Base-by-base conservation (phyloP, 495 filamentous ascomycete genomes). In the Penicillium psychrofluorescens region DNA sequence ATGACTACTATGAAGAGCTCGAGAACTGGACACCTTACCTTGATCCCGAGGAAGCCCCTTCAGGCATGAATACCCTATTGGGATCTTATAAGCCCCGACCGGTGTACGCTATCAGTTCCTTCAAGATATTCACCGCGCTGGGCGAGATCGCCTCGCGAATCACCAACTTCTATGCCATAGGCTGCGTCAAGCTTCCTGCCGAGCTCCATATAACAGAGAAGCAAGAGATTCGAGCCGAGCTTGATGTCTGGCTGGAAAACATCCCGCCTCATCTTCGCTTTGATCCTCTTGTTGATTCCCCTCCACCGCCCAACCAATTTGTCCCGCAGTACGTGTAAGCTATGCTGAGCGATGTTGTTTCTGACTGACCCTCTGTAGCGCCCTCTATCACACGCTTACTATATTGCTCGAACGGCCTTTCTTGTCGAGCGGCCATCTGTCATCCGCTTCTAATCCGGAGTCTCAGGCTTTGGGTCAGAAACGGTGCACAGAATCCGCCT, bases 1-100 rank as follows among this genome's bases (percentile, higher is more conserved):
- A 63, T 8, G 66, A 70, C 35, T 49, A 43, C 8, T 59, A 47
- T 28, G 66, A 70, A 38, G 66, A 70, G 38, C 44, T 64, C 7
- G 64, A 67, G 31, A 33, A 42, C 13, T 70, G 59, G 57, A 40
- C 36, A 30, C 61, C 65, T 6, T 66, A 57, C 28, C 35, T 41
- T 30, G 49, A 58, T 43, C 41, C 46, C 16, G 16, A 16, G 16
- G 16, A 16, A 16, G 16, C 16, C 4, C 16, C 16, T 16, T 16
- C 16, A 4, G 16, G 16, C 16, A 16, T 16, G 16, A 16, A 16
- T 16, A 16, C 1, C 4, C 16, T 16, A 16, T 16, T 16, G 16
- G 16, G 16, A 16, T 16, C 16, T 16, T 16, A 16, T 28, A 41
- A 40, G 32, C 38, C 14, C 37, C 37, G 35, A 22, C 29, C 36